Conservation (phyloP, 2,329 filamentous ascomycete genomes). For the Gyromitra esculenta region DNA sequence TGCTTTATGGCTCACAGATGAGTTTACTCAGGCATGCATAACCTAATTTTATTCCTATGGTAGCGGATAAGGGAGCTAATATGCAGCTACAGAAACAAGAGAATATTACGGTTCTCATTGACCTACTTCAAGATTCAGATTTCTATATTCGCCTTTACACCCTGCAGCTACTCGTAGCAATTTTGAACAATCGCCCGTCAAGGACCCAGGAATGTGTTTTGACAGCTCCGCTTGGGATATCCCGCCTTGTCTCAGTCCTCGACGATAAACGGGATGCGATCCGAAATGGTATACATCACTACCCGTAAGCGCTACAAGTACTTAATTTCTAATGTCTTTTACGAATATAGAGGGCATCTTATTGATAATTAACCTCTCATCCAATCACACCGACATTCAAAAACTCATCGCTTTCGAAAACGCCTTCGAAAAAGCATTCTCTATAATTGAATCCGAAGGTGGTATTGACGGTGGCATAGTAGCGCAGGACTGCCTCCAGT, state of each 20-base stretch:
- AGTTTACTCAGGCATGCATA: constrained; percentile 82
- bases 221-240: constrained; percentile 85
- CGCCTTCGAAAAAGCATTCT: constrained; percentile 87
- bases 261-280: constrained; percentile 88
- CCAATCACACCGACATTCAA: constrained; percentile 85
- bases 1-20: constrained; percentile 92
- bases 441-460: constrained; percentile 82
- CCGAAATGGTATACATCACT: constrained; percentile 70
- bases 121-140: constrained; percentile 85
- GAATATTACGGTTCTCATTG: constrained; percentile 89
- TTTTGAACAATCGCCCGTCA: constrained; percentile 84
- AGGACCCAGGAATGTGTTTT: constrained; percentile 95
- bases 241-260: constrained; percentile 81
- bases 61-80: constrained; percentile 13
- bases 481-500: constrained; percentile 90
- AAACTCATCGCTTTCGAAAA: constrained; percentile 96
- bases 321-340: constrained; percentile 5
- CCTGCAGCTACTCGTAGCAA: constrained; percentile 85
- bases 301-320: neutral
- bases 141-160: constrained; percentile 93
- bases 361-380: constrained; percentile 88
- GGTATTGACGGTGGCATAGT: constrained; percentile 85
- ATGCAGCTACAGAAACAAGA: constrained; percentile 72
- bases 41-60: neutral
- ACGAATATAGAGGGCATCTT: constrained; percentile 73